These are phyloP conservation scores for Exophiala calicioides DNA, from an alignment of 2,329 filamentous ascomycete species.

Conservation along the genomic window DNA sequence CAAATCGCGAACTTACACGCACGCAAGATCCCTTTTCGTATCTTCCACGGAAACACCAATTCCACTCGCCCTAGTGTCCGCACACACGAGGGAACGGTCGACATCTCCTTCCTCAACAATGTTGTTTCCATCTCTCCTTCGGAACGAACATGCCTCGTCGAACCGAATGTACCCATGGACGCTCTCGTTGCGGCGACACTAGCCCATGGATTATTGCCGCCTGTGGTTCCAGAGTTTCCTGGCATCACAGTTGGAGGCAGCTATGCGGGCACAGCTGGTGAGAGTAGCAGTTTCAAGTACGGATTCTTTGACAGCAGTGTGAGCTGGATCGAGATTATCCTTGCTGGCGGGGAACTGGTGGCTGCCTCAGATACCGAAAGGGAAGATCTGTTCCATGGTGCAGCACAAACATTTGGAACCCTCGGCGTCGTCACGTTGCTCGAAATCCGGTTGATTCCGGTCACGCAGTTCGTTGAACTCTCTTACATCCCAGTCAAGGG, in stretches of 20 bases:
- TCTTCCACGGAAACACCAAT: slow-evolving; percentile 60
- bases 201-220: slow-evolving; percentile 59
- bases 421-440: slow-evolving; percentile 65
- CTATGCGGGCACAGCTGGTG: slow-evolving; percentile 67
- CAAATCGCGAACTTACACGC: slow-evolving; percentile 28
- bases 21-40: slow-evolving; percentile 49
- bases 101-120: slow-evolving; percentile 65
- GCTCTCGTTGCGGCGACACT: slow-evolving; percentile 60
- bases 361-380: slow-evolving; percentile 57
- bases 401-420: slow-evolving; percentile 66
- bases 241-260: slow-evolving; percentile 71
- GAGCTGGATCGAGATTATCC: slow-evolving; percentile 64
- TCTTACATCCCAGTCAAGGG: slow-evolving; percentile 49
- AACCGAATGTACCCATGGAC: slow-evolving; percentile 72
- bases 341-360: slow-evolving; percentile 61
- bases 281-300: slow-evolving; percentile 68
- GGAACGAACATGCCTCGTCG: slow-evolving; percentile 61
- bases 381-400: slow-evolving; percentile 64
- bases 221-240: slow-evolving; percentile 71
- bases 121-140: slow-evolving; percentile 62
- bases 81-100: slow-evolving; percentile 59
- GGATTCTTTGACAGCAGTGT: slow-evolving; percentile 67
- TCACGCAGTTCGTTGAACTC: slow-evolving; percentile 51
- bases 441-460: slow-evolving; percentile 49
- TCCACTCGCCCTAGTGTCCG: slow-evolving; percentile 50